These are phyloP conservation scores for Bryopsis sp. DNA, from an alignment of 139 green algal species.

Conservation along the genomic window DNA sequence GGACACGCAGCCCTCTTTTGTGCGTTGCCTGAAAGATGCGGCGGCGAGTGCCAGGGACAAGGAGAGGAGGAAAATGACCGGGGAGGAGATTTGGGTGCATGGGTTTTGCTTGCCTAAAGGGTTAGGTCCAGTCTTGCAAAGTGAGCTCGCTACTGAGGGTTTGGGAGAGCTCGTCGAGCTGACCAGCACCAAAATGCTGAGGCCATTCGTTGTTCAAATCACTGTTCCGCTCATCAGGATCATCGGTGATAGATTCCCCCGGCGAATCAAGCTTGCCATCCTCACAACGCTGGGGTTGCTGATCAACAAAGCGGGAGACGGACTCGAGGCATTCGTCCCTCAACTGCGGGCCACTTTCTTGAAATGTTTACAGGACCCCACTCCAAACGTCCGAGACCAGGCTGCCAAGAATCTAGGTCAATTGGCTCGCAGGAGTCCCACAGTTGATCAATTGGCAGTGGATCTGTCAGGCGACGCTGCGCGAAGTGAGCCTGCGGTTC, in stretches of 20 bases:
- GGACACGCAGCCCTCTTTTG: conserved; percentile 64
- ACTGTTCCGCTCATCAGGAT: conserved; percentile 94
- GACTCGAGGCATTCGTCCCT: conserved; percentile 91
- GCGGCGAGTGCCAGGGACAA: conserved; percentile 59
- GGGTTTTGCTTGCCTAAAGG: conserved; percentile 85
- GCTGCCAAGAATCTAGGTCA: conserved; percentile 74
- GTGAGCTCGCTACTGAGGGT: conserved; percentile 81
- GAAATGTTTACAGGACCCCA: conserved; percentile 85
- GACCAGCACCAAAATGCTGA: conserved; percentile 64
- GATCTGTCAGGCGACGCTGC: conserved; percentile 40
- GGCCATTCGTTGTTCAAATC: conserved; percentile 86
- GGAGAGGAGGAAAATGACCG: conserved; percentile 31
- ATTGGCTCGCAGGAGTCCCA: conserved; percentile 54
- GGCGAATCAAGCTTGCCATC: conserved; percentile 79
- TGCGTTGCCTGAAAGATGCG: conserved; percentile 61
- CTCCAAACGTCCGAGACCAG: conserved; percentile 29
- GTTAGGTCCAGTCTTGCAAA: conserved; percentile 74
- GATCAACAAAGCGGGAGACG: conserved; percentile 71
- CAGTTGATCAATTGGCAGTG: conserved; percentile 63
- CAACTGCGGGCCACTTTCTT: conserved; percentile 98
- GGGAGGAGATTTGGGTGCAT: conserved; percentile 42
- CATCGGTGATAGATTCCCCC: conserved; percentile 71
- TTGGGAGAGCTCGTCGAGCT: conserved; percentile 82
- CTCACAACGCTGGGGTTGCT: conserved; percentile 77
- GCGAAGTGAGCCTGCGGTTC: conserved; percentile 29